phyloP scores from a whole-genome alignment of 2,329 filamentous ascomycete genomes.

The Colletotrichum truncatum region DNA sequence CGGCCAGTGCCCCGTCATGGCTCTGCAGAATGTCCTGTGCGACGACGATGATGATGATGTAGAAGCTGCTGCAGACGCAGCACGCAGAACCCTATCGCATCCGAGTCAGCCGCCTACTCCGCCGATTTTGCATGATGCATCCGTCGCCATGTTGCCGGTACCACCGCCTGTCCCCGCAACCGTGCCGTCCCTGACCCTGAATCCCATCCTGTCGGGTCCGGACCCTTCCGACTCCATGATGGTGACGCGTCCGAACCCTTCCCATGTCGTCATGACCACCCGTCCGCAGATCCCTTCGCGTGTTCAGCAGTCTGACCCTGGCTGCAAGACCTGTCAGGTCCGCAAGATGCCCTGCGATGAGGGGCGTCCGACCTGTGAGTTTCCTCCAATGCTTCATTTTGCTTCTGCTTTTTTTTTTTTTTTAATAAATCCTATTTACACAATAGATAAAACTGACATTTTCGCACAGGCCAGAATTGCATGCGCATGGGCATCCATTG shows the following conservation, averaged over 20 bases:
- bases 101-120: constrained; percentile 27
- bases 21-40: constrained; percentile 28
- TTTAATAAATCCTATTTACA: neutral
- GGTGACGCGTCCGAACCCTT: constrained; percentile 23
- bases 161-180: neutral
- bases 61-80: constrained; percentile 5
- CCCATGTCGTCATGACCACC: constrained; percentile 27
- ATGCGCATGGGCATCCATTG: constrained; percentile 29
- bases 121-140: constrained; percentile 18
- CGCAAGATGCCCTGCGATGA: constrained; percentile 30
- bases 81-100: constrained; percentile 3
- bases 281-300: constrained; percentile 21
- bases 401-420: neutral
- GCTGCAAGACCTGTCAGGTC: constrained; percentile 28
- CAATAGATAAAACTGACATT: neutral
- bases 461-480: constrained; percentile 23
- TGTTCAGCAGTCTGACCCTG: constrained; percentile 12
- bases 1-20: constrained; percentile 27
- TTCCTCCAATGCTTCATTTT: neutral
- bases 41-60: constrained; percentile 1
- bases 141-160: neutral
- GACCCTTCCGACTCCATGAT: constrained; percentile 11
- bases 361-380: constrained; percentile 26
- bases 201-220: constrained; percentile 1
- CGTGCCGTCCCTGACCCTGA: neutral